These are phyloP conservation scores for Hanseniaspora lindneri DNA, from an alignment of 805 yeast genomes.

Conservation along the genomic window DNA sequence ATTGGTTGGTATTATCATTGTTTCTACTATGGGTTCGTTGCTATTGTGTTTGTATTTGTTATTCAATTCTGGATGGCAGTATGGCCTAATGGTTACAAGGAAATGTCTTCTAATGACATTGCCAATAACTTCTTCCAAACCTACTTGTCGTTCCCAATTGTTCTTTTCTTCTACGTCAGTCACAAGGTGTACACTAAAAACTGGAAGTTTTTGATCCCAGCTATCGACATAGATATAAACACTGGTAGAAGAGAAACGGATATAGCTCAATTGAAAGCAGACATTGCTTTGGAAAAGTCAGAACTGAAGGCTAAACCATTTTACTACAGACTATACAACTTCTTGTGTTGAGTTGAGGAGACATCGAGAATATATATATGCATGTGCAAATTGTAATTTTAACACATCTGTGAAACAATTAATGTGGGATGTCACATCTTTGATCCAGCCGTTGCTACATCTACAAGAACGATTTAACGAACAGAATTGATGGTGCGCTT, in stretches of 20 bases:
- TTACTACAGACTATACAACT: slow-evolving; percentile 34
- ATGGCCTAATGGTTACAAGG: slow-evolving; percentile 47
- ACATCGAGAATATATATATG: too few species aligned
- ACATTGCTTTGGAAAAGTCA: slow-evolving; percentile 41
- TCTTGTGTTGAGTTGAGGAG: slow-evolving; percentile 35
- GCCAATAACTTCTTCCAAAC: slow-evolving; percentile 52
- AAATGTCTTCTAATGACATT: slow-evolving; percentile 32
- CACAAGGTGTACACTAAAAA: slow-evolving; percentile 45
- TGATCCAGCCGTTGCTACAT: too few species aligned
- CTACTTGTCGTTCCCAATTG: slow-evolving; percentile 54
- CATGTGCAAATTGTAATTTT: too few species aligned
- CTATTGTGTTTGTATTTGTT: slow-evolving; percentile 49
- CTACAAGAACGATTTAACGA: too few species aligned
- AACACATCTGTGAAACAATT: too few species aligned
- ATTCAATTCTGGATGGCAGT: slow-evolving; percentile 79
- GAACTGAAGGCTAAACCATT: slow-evolving; percentile 35
- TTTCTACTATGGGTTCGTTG: slow-evolving; percentile 44
- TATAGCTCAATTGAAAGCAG: slow-evolving; percentile 40
- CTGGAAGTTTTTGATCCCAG: slow-evolving; percentile 34
- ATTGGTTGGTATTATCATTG: slow-evolving; percentile 40
- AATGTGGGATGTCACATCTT: too few species aligned
- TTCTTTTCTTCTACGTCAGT: slow-evolving; percentile 42
- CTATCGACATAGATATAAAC: slow-evolving; percentile 46
- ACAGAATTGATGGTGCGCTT: too few species aligned
- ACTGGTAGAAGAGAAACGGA: slow-evolving; percentile 52